Evolutionary conservation across 192 early-diverging fungal genomes (phyloP).

Genomic region (Rhizophlyctis rosea): DNA sequence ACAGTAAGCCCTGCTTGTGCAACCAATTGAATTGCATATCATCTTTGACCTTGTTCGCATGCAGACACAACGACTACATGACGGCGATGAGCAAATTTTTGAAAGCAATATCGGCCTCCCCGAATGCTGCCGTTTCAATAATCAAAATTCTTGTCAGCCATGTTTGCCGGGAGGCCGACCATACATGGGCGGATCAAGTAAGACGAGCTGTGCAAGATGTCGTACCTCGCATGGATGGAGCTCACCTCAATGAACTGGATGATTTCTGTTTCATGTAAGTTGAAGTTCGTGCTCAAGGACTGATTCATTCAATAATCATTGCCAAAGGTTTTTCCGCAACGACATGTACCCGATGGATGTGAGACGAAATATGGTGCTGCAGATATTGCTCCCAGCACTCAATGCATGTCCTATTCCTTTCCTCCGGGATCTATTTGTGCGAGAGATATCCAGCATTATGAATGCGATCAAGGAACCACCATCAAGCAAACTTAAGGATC

Average conservation of each 20-base stretch:
- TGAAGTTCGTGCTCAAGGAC: too few species aligned
- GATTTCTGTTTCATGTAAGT: slow-evolving; percentile 24
- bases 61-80: slow-evolving; percentile 48
- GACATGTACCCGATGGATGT: slow-evolving; percentile 21
- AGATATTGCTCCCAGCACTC: slow-evolving; percentile 51
- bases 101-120: slow-evolving; percentile 37
- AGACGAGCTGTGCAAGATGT: slow-evolving; percentile 4
- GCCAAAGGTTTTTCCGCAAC: slow-evolving; percentile 24
- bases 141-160: slow-evolving; percentile 51
- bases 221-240: neutral
- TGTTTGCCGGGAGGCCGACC: slow-evolving; percentile 52
- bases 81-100: slow-evolving; percentile 53
- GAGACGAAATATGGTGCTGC: slow-evolving; percentile 46
- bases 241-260: neutral
- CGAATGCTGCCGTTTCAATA: slow-evolving; percentile 31
- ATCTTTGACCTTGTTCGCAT: slow-evolving; percentile 9
- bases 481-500: slow-evolving; percentile 15
- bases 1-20: slow-evolving; percentile 1
- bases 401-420: slow-evolving; percentile 34
- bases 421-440: slow-evolving; percentile 49
- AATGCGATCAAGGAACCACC: slow-evolving; percentile 32
- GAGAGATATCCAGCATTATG: slow-evolving; percentile 54
- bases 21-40: neutral
- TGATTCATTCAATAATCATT: too few species aligned
- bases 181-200: slow-evolving; percentile 31